A percentile compares a stretch with the other conserved stretches of the same genome.
Conservation (phyloP, 352 stramenopile genomes). For the Pythium scleroteichum region DNA sequence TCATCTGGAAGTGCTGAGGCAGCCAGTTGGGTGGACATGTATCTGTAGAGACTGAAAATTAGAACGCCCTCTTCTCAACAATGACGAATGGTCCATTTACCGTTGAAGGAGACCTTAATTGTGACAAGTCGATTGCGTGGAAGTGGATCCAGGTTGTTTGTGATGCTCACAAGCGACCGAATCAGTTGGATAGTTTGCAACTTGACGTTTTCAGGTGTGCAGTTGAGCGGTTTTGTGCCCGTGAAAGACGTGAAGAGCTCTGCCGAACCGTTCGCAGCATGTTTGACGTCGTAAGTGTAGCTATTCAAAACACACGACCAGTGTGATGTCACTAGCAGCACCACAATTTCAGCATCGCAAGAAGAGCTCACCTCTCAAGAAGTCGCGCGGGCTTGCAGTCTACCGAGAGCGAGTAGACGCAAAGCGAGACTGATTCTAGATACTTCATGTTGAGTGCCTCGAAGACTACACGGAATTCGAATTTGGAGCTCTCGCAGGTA, state of each 20-base stretch:
- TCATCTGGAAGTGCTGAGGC: slow-evolving; percentile 35
- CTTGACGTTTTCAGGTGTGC: slow-evolving; percentile 42
- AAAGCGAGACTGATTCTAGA: slow-evolving; percentile 35
- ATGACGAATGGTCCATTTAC: too few relatives aligned
- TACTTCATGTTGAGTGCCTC: slow-evolving; percentile 45
- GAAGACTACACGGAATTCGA: slow-evolving; percentile 27
- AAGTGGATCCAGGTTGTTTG: slow-evolving; percentile 40
- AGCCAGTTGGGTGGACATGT: slow-evolving; percentile 35
- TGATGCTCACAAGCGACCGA: slow-evolving; percentile 45
- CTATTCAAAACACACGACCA: too few relatives aligned
- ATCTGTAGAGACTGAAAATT: too few relatives aligned
- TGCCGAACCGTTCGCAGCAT: slow-evolving; percentile 17
- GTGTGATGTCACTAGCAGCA: too few relatives aligned
- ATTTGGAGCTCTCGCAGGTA: not conserved
- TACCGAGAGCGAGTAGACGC: slow-evolving; percentile 33
- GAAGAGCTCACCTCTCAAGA: slow-evolving; percentile 34
- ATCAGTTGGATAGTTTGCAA: slow-evolving; percentile 45
- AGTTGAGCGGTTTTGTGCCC: slow-evolving; percentile 25
- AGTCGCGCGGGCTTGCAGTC: slow-evolving; percentile 30
- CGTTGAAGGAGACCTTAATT: slow-evolving; percentile 45
- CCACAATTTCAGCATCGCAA: not conserved
- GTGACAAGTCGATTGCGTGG: slow-evolving; percentile 39
- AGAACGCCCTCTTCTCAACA: too few relatives aligned
- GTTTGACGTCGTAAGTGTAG: slow-evolving; percentile 44
- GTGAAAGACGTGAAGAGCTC: slow-evolving; percentile 38